Evolutionary conservation across 768 basidiomycete species (phyloP).

Genomic region (Asterophora parasitica): DNA sequence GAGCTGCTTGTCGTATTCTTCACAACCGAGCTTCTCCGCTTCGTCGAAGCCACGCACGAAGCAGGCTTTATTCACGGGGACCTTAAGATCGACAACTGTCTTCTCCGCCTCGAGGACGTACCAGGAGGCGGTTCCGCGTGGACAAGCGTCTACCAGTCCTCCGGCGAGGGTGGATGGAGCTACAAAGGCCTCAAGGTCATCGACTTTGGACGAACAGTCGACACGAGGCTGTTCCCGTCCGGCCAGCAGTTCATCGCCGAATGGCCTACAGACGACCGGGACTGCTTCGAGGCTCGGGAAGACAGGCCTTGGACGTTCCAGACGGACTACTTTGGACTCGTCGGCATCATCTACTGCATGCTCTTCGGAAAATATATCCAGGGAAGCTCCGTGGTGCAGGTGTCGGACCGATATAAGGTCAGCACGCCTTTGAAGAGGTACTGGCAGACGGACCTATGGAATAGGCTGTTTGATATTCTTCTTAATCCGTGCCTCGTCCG

Average conservation of each 20-base stretch:
- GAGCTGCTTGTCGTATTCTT: conserved; percentile 96
- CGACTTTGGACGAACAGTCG: conserved; percentile 96
- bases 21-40: conserved; percentile 79
- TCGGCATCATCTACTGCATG: conserved; percentile 92
- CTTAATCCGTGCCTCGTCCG: conserved; percentile 74
- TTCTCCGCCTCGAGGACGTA: conserved; percentile 85
- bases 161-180: conserved; percentile 81
- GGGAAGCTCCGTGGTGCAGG: conserved; percentile 46
- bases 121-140: conserved; percentile 67
- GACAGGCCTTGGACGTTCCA: conserved; percentile 88
- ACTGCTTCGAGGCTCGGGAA: conserved; percentile 89
- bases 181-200: conserved; percentile 88
- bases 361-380: conserved; percentile 96
- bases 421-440: conserved; percentile 85
- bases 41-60: conserved; percentile 77
- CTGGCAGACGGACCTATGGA: conserved; percentile 92
- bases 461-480: conserved; percentile 72
- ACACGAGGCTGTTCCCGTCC: conserved; percentile 73
- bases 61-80: conserved; percentile 94
- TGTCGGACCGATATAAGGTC: conserved; percentile 52
- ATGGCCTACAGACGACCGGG: conserved; percentile 85
- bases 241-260: conserved; percentile 81
- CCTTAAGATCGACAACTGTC: conserved; percentile 98
- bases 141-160: conserved; percentile 70
- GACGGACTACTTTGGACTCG: conserved; percentile 95